Percentiles rank a stretch among this genome's conserved stretches.
phyloP scores from a whole-genome alignment of 371 early-diverging fungal genomes.

The Mortierella sp. region DNA sequence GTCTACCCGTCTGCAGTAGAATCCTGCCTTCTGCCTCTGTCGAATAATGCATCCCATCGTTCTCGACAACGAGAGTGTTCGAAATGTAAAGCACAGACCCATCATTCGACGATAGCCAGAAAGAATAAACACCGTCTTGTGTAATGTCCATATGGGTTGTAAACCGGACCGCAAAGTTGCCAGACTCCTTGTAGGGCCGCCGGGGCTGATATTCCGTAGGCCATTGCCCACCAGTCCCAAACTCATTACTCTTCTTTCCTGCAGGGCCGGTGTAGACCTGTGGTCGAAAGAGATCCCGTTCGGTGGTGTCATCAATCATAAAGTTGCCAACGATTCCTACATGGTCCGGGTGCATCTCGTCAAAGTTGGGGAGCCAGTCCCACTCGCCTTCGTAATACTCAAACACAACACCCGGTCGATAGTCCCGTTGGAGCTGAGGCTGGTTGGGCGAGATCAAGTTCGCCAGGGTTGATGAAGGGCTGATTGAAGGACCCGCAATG shows the following conservation, averaged over 20 bases:
- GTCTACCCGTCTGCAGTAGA: constrained; percentile 50
- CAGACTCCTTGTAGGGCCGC: constrained; percentile 37
- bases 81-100: constrained; percentile 60
- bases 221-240: background rate
- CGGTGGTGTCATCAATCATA: constrained; percentile 56
- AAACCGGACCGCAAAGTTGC: constrained; percentile 64
- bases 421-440: constrained; percentile 39
- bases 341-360: constrained; percentile 52
- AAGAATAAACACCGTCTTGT: constrained; percentile 61
- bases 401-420: constrained; percentile 48
- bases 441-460: constrained; percentile 13
- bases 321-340: constrained; percentile 56
- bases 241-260: background rate
- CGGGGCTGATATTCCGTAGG: constrained; percentile 1
- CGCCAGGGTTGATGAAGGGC: background rate
- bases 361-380: constrained; percentile 58
- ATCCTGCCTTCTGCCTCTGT: constrained; percentile 58
- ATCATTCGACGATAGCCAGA: constrained; percentile 61
- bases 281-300: constrained; percentile 40
- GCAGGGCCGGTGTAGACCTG: constrained; percentile 2
- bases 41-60: constrained; percentile 62
- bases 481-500: background rate
- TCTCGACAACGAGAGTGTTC: constrained; percentile 59
- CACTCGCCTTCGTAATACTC: constrained; percentile 57
- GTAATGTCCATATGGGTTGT: constrained; percentile 59